These are phyloP conservation scores for Aspergillus tamarii DNA, from an alignment of 2,329 filamentous ascomycete genomes.

Conservation along the genomic window DNA sequence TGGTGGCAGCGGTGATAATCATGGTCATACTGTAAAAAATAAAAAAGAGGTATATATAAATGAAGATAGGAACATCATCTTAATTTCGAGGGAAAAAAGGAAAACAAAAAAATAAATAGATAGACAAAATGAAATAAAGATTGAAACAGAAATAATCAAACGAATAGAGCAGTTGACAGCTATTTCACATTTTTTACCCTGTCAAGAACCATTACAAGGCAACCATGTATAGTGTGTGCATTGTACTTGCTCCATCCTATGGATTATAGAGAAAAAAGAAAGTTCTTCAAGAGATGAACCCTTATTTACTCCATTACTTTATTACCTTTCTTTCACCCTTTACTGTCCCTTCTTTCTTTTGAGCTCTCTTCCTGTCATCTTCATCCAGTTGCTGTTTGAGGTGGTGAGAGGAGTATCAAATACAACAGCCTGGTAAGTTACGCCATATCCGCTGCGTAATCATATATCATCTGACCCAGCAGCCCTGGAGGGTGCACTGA, in stretches of 20 bases:
- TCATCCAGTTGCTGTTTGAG: not conserved
- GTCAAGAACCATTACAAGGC: not conserved
- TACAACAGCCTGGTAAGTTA: not conserved
- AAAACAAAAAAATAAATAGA: too few species aligned
- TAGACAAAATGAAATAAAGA: too few species aligned
- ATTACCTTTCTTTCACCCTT: not conserved
- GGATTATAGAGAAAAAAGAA: too few species aligned
- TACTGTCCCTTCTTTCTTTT: not conserved
- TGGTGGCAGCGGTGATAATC: too few species aligned
- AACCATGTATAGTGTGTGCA: not conserved
- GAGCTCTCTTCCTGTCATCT: not conserved
- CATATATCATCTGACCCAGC: conserved; percentile 20
- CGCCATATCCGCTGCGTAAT: not conserved
- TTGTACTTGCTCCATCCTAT: not conserved
- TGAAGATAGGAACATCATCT: too few species aligned
- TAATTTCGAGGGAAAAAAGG: too few species aligned
- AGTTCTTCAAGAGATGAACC: too few species aligned
- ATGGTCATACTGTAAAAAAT: too few species aligned
- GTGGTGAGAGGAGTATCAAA: not conserved
- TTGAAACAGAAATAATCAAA: too few species aligned
- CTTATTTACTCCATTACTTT: not conserved
- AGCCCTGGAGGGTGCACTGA: conserved; percentile 11
- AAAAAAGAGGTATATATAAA: too few species aligned
- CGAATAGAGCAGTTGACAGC: too few species aligned
- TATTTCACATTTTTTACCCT: too few species aligned